These are phyloP conservation scores for Silene vulgaris DNA, from an alignment of 179 eudicot species.

Conservation along the genomic window DNA sequence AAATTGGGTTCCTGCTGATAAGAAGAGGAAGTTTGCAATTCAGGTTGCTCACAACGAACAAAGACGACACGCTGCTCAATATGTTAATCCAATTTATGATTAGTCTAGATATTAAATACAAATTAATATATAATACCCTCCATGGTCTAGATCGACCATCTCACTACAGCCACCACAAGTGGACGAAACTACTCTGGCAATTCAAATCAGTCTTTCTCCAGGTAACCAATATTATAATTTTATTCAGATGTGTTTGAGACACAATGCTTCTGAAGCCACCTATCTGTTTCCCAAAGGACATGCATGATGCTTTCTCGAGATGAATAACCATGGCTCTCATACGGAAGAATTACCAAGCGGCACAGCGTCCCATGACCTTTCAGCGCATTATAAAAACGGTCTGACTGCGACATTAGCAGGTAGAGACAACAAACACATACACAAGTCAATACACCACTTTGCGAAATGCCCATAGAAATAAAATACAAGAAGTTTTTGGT, in stretches of 20 bases:
- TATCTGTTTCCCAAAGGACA: slow-evolving; percentile 91
- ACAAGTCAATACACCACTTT: neutral
- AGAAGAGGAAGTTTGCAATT: no score
- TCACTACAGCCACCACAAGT: slow-evolving; percentile 60
- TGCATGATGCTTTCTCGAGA: slow-evolving; percentile 98
- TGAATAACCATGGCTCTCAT: slow-evolving; percentile 89
- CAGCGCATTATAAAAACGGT: slow-evolving; percentile 79
- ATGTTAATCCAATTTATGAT: no score
- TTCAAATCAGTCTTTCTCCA: slow-evolving; percentile 30
- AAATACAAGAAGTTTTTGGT: neutral
- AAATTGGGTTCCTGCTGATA: no score
- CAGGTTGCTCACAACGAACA: no score
- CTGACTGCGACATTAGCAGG: slow-evolving; percentile 53
- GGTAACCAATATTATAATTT: slow-evolving; percentile 32
- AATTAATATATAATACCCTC: no score
- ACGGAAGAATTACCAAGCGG: slow-evolving; percentile 78
- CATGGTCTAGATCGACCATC: slow-evolving; percentile 32
- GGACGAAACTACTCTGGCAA: slow-evolving; percentile 36
- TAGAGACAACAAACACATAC: slow-evolving; percentile 3
- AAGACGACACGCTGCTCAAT: no score
- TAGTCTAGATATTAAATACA: no score
- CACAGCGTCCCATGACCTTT: slow-evolving; percentile 95
- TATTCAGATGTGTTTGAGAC: slow-evolving; percentile 42
- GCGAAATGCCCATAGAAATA: neutral
- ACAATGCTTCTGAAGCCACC: slow-evolving; percentile 89